Conservation (phyloP, 2,329 filamentous ascomycete genomes). For the Arthrobotrys entomopaga region DNA sequence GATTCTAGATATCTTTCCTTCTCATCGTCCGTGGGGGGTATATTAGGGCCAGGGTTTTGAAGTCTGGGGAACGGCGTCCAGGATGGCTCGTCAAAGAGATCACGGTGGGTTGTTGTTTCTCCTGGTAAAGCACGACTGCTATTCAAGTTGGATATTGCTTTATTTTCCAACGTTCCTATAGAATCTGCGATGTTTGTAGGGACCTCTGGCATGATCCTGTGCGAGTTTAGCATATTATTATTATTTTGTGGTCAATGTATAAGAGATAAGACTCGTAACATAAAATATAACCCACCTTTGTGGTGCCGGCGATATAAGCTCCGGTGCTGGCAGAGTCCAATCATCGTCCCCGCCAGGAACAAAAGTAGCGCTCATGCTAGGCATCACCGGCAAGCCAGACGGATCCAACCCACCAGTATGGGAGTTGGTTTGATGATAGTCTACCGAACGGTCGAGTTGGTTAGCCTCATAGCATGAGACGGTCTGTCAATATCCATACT, state of each 20-base stretch:
- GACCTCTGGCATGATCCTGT: conserved; percentile 91
- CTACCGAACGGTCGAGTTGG: conserved; percentile 24
- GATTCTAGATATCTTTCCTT: conserved; percentile 89
- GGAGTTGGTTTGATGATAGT: conserved; percentile 31
- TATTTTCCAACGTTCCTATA: conserved; percentile 51
- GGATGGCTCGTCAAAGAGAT: conserved; percentile 69
- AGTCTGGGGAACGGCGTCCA: conserved; percentile 94
- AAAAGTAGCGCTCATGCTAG: conserved; percentile 70
- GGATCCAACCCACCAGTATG: conserved; percentile 41
- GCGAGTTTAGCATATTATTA: conserved; percentile 56
- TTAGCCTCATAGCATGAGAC: conserved; percentile 10
- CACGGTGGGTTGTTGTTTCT: conserved; percentile 48
- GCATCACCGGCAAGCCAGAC: conserved; percentile 50
- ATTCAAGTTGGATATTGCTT: conserved; percentile 58
- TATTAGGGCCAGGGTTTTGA: conserved; percentile 79
- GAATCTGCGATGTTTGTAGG: conserved; percentile 96
- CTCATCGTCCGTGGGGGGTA: conserved; percentile 92
- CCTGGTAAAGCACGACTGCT: conserved; percentile 50
- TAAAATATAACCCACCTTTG: conserved; percentile 67
- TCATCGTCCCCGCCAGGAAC: conserved; percentile 75
- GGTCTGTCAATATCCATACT: conserved; percentile 22
- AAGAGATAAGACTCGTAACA: conserved; percentile 1
- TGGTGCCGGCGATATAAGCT: conserved; percentile 75
- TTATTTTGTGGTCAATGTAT: neutral
- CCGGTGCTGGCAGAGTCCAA: conserved; percentile 73